Percentiles rank a stretch among this genome's conserved stretches.
phyloP scores from a whole-genome alignment of 2,329 filamentous ascomycete species.

The Acrodontium crateriforme region DNA sequence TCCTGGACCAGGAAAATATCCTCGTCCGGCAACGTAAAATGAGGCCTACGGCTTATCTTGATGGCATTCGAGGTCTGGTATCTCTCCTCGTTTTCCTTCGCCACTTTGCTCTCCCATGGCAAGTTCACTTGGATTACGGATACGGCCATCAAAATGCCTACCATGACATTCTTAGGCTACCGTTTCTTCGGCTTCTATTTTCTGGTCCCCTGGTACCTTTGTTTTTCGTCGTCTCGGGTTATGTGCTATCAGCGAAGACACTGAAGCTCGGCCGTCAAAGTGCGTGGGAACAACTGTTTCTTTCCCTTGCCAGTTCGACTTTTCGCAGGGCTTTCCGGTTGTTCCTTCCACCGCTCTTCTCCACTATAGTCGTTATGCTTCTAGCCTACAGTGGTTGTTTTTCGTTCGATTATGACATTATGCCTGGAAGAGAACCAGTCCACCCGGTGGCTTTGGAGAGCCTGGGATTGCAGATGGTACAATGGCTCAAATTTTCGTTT shows the following conservation, averaged over 20 bases:
- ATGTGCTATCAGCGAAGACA: constrained; percentile 36
- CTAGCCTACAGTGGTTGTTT: constrained; percentile 35
- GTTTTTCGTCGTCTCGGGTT: constrained; percentile 41
- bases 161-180: constrained; percentile 41
- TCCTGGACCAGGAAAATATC: too few species aligned
- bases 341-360: constrained; percentile 39
- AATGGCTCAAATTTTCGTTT: too few species aligned
- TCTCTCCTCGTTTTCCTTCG: constrained; percentile 52
- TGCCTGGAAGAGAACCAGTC: constrained; percentile 16
- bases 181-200: constrained; percentile 46
- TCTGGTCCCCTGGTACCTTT: constrained; percentile 42
- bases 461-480: too few species aligned
- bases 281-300: constrained; percentile 26
- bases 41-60: constrained; percentile 52
- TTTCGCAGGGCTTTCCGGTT: constrained; percentile 39
- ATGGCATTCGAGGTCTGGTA: constrained; percentile 53
- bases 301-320: constrained; percentile 34
- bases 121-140: constrained; percentile 37
- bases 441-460: too few species aligned
- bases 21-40: too few species aligned
- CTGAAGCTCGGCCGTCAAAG: constrained; percentile 30
- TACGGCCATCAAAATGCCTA: constrained; percentile 35
- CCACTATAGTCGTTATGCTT: constrained; percentile 40
- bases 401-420: too few species aligned
- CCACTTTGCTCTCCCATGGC: constrained; percentile 40